Base-by-base conservation (phyloP, 2,329 filamentous ascomycete genomes). In the Venturia nashicola region DNA sequence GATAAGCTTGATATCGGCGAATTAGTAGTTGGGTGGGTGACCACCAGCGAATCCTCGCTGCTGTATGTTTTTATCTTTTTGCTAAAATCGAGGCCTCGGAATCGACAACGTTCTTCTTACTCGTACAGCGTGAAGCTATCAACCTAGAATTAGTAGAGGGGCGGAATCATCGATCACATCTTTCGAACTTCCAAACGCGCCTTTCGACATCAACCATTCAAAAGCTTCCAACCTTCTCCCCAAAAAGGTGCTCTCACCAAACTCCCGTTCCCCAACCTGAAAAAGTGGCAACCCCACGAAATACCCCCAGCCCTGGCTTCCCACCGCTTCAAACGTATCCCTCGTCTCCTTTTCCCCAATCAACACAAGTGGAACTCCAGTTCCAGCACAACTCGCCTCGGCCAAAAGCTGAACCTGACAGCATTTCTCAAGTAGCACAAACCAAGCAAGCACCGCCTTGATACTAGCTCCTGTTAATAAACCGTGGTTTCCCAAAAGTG, bases 261-360 rank as follows among this genome's bases (percentile, higher is more conserved):
- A 82, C 74, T 86, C 83, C 71, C 80, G 80, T 69, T 86, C 81
- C 66, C 87, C 82, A 48, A 89, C 75, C 75, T 90, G 86, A 75
- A 90, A 91, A 67, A 86, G 69, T 16, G 88, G 87, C 75, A 86
- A 86, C 7, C 85, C 87, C 68, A 80, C 84, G 91, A 91, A 91
- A 79, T 83, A 90, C 0, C 87, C 88, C 0, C 83, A 85, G 40
- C 72, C 70, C n/a, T 81, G 78, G 0, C 77, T 82, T 0, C 88
- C 88, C 3, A 90, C 77, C 0, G 83, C 80, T 12, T 67, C 61
- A 62, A 65, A 67, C 44, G 66, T 67, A n/a, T 11, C 43, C 40
- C 55, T 9, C 9, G 66, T 66, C 59, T 67, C 66, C 60, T 44
- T 64, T 16, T 67, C 63, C 9, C 65, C 65, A 62, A 68, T 68